Conservation (phyloP, 768 basidiomycete genomes). For the Lentinula lateritia region DNA sequence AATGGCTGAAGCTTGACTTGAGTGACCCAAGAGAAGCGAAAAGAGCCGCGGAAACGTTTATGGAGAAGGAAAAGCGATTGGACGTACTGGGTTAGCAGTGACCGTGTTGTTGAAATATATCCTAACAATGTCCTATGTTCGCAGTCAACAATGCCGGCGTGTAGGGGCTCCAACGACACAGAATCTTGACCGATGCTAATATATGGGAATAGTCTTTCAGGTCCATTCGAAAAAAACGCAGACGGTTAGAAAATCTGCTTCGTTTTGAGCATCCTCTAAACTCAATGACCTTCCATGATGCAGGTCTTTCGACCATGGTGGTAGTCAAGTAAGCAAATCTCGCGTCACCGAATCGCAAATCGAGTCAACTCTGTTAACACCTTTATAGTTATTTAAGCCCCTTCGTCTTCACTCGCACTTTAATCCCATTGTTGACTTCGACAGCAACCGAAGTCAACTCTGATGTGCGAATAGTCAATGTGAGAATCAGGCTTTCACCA, state of each 20-base stretch:
- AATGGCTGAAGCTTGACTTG: slow-evolving; percentile 49
- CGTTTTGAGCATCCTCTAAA: background rate
- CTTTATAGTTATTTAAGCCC: slow-evolving; percentile 36
- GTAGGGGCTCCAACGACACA: slow-evolving; percentile 19
- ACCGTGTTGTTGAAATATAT: background rate
- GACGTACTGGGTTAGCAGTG: slow-evolving; percentile 48
- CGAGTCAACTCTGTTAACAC: background rate
- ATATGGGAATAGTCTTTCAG: slow-evolving; percentile 7
- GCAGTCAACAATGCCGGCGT: slow-evolving; percentile 53
- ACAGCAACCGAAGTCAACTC: slow-evolving; percentile 35
- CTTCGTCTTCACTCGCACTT: slow-evolving; percentile 38
- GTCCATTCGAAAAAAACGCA: slow-evolving; percentile 7
- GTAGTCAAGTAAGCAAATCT: background rate
- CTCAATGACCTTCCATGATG: slow-evolving; percentile 1
- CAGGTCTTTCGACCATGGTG: slow-evolving; percentile 8
- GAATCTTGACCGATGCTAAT: slow-evolving; percentile 7
- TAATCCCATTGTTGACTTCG: slow-evolving; percentile 41
- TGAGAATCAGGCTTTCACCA: slow-evolving; percentile 16
- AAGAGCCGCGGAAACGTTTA: slow-evolving; percentile 41
- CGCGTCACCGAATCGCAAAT: background rate
- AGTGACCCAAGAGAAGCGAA: slow-evolving; percentile 41
- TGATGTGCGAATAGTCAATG: slow-evolving; percentile 51
- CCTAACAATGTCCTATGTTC: background rate
- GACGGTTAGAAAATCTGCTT: slow-evolving; percentile 7
- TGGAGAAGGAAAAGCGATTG: slow-evolving; percentile 43